Conservation (phyloP, 2,329 filamentous ascomycete species). For the Tolypocladium capitatum region DNA sequence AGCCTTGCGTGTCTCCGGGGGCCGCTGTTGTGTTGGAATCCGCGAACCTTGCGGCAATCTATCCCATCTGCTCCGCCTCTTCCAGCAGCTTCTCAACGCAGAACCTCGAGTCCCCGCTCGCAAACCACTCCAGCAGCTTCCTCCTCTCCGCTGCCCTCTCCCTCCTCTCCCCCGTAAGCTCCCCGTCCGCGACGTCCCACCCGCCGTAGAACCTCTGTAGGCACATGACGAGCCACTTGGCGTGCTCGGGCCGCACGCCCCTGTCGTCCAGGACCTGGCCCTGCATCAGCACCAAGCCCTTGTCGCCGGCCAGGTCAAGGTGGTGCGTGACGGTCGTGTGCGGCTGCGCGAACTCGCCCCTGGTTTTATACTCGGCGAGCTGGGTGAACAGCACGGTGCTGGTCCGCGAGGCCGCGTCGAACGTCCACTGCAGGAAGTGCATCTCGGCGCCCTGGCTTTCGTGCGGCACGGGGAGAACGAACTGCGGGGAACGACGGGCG, state of each 20-base stretch:
- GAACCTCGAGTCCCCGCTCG: conserved; percentile 62
- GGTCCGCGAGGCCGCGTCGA: conserved; percentile 52
- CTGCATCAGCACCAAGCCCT: conserved; percentile 75
- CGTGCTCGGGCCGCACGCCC: conserved; percentile 67
- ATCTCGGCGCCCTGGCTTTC: conserved; percentile 64
- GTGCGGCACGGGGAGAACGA: conserved; percentile 77
- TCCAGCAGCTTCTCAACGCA: conserved; percentile 75
- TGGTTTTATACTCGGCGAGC: conserved; percentile 80
- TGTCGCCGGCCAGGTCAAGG: conserved; percentile 59
- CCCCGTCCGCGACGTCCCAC: conserved; percentile 33
- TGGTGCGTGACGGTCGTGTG: conserved; percentile 94
- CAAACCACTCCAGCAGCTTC: conserved; percentile 70
- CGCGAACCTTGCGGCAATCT: conserved; percentile 4
- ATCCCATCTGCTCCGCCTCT: conserved; percentile 71
- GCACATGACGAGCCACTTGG: conserved; percentile 83
- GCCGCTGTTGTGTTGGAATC: neutral
- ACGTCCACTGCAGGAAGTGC: conserved; percentile 93
- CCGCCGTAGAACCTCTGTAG: conserved; percentile 87
- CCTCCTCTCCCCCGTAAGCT: conserved; percentile 25
- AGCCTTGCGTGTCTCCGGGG: neutral
- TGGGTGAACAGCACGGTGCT: conserved; percentile 84
- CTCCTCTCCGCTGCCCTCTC: conserved; percentile 50
- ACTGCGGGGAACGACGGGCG: conserved; percentile 68
- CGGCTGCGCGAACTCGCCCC: conserved; percentile 78
- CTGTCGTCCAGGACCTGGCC: conserved; percentile 64